Percentiles rank a stretch among this genome's conserved stretches.
Conservation (phyloP, 129 eudicot species). For the Mikania micrantha region DNA sequence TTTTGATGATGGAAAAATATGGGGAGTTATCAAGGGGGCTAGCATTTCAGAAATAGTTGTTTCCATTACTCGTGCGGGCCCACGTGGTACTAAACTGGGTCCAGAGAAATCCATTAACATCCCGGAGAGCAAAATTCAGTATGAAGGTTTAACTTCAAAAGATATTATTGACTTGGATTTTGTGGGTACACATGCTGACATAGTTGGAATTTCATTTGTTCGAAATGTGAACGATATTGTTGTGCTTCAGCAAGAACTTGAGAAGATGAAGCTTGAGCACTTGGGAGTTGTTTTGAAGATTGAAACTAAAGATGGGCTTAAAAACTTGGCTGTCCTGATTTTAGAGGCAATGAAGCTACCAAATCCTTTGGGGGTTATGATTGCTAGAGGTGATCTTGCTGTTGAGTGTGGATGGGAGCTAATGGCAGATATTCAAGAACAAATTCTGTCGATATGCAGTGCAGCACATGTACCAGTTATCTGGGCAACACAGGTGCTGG, state of each 20-base stretch:
- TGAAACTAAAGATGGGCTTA: conserved; percentile 61
- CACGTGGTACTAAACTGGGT: conserved; percentile 61
- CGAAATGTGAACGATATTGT: conserved; percentile 49
- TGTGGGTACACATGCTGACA: conserved; percentile 73
- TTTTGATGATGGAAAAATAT: conserved; percentile 78
- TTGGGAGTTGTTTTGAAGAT: conserved; percentile 63
- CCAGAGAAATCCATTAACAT: conserved; percentile 78
- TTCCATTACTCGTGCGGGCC: conserved; percentile 63
- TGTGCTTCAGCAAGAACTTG: conserved; percentile 45
- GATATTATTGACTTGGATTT: conserved; percentile 70
- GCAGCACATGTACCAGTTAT: conserved; percentile 79
- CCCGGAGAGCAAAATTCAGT: conserved; percentile 57
- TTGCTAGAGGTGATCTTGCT: conserved; percentile 90
- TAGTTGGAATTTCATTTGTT: conserved; percentile 69
- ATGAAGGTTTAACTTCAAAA: conserved; percentile 77
- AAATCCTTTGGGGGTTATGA: conserved; percentile 78
- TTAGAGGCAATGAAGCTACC: conserved; percentile 68
- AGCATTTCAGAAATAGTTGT: conserved; percentile 64
- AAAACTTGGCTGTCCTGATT: conserved; percentile 45
- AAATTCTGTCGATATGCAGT: conserved; percentile 50
- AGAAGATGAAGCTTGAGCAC: conserved; percentile 36
- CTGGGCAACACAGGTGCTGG: conserved; percentile 78
- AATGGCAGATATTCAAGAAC: conserved; percentile 66
- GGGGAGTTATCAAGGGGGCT: conserved; percentile 70
- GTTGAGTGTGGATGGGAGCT: conserved; percentile 87